These are phyloP conservation scores for Immersiporthe knoxdaviesiana DNA, from an alignment of 2,329 filamentous ascomycete species.

Conservation along the genomic window DNA sequence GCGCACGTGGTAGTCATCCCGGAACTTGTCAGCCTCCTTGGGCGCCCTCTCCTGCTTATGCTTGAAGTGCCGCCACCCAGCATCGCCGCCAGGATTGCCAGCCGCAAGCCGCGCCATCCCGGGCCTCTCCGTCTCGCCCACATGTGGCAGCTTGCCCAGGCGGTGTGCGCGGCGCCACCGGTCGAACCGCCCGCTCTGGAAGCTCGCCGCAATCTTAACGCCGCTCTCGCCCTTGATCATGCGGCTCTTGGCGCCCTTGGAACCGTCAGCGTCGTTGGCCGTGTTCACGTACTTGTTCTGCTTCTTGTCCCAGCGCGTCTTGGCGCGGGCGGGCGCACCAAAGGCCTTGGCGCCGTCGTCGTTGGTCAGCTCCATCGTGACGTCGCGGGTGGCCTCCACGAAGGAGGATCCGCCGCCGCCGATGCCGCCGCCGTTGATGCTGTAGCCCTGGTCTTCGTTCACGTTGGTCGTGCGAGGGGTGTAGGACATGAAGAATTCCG, in stretches of 20 bases:
- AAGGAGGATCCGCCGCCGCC: slow-evolving; percentile 63
- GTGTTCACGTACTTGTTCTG: slow-evolving; percentile 91
- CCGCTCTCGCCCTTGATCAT: slow-evolving; percentile 89
- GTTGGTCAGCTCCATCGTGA: slow-evolving; percentile 89
- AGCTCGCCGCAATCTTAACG: slow-evolving; percentile 92
- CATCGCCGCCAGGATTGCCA: slow-evolving; percentile 39
- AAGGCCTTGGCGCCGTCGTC: slow-evolving; percentile 84
- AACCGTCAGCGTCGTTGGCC: slow-evolving; percentile 94
- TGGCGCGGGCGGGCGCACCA: slow-evolving; percentile 71
- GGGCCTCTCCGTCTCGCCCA: slow-evolving; percentile 76
- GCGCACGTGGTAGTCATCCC: slow-evolving; percentile 86
- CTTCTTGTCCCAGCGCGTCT: slow-evolving; percentile 97
- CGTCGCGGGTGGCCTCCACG: slow-evolving; percentile 81
- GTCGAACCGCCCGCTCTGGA: slow-evolving; percentile 93
- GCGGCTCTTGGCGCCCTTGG: slow-evolving; percentile 56
- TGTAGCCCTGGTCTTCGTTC: slow-evolving; percentile 90
- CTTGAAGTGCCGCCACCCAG: slow-evolving; percentile 67
- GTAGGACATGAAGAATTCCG: slow-evolving; percentile 96
- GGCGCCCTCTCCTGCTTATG: slow-evolving; percentile 88
- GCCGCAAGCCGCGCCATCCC: slow-evolving; percentile 37
- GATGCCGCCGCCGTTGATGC: slow-evolving; percentile 78
- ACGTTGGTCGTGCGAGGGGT: slow-evolving; percentile 78
- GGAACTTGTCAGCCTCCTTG: slow-evolving; percentile 89
- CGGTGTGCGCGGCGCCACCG: slow-evolving; percentile 88
- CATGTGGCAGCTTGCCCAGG: slow-evolving; percentile 74